phyloP scores from a whole-genome alignment of 257 asterid genomes.

The Dorcoceras hygrometricum region DNA sequence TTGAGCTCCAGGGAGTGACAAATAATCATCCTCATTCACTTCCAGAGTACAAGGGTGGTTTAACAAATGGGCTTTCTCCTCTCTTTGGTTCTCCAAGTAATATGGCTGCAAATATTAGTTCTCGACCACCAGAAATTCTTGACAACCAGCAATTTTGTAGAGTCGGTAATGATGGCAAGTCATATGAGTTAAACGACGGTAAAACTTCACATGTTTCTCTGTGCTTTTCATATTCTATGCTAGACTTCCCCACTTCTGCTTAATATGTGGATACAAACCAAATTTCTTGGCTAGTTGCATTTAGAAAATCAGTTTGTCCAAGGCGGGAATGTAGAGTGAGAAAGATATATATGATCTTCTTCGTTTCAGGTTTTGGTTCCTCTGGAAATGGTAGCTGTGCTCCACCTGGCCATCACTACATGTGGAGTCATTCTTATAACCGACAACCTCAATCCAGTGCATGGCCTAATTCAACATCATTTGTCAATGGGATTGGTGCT shows the following conservation, averaged over 20 bases:
- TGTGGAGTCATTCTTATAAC: conserved; percentile 76
- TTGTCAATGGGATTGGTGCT: conserved; percentile 59
- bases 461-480: conserved; percentile 85
- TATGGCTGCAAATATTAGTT: conserved; percentile 54
- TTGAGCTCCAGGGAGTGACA: conserved; percentile 53
- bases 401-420: conserved; percentile 78
- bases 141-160: conserved; percentile 64
- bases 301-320: background rate
- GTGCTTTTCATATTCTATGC: conserved; percentile 6
- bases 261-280: background rate
- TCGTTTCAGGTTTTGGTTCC: conserved; percentile 63
- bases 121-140: conserved; percentile 48
- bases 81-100: conserved; percentile 65
- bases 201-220: conserved; percentile 24
- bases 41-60: conserved; percentile 73
- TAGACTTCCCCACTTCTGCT: background rate
- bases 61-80: conserved; percentile 52
- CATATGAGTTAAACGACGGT: conserved; percentile 70
- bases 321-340: background rate
- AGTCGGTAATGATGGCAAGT: conserved; percentile 53
- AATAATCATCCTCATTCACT: conserved; percentile 75
- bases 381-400: conserved; percentile 84
- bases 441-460: conserved; percentile 65
- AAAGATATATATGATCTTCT: conserved; percentile 12
- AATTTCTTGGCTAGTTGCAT: background rate